These are phyloP conservation scores for Aspergillus sp. DNA, from an alignment of 2,329 filamentous ascomycete species.

Conservation along the genomic window DNA sequence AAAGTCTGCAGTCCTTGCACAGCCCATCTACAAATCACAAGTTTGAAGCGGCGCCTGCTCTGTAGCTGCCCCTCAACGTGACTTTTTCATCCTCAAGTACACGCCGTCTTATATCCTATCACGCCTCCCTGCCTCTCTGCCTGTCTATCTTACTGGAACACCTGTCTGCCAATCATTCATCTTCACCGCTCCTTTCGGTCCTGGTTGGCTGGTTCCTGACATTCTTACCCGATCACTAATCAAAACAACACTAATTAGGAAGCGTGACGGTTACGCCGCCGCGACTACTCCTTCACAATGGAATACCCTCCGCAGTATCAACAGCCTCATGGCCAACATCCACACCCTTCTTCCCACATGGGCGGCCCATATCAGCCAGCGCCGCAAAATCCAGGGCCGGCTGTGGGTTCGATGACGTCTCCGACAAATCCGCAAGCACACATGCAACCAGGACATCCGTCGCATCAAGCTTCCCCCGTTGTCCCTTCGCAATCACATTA, in stretches of 20 bases:
- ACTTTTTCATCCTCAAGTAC: constrained; percentile 30
- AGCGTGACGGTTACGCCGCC: constrained; percentile 34
- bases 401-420: constrained; percentile 66
- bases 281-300: constrained; percentile 58
- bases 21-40: constrained; percentile 49
- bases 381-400: constrained; percentile 53
- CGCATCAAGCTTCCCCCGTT: constrained; percentile 77
- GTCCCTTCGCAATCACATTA: constrained; percentile 76
- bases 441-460: constrained; percentile 61
- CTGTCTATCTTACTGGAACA: constrained; percentile 22
- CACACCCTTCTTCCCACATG: constrained; percentile 63
- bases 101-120: constrained; percentile 28
- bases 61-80: constrained; percentile 33
- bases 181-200: constrained; percentile 27
- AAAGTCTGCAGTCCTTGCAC: constrained; percentile 44
- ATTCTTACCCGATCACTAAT: constrained; percentile 21
- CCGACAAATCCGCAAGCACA: constrained; percentile 72
- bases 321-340: constrained; percentile 65
- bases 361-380: constrained; percentile 67
- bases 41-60: constrained; percentile 28
- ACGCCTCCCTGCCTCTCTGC: constrained; percentile 22
- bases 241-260: constrained; percentile 23
- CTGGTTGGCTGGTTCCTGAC: constrained; percentile 23
- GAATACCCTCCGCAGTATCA: constrained; percentile 76
- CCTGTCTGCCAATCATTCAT: constrained; percentile 24